Evolutionary conservation across 169 alveolate species (phyloP).

Genomic region (Condylostoma magnum): DNA sequence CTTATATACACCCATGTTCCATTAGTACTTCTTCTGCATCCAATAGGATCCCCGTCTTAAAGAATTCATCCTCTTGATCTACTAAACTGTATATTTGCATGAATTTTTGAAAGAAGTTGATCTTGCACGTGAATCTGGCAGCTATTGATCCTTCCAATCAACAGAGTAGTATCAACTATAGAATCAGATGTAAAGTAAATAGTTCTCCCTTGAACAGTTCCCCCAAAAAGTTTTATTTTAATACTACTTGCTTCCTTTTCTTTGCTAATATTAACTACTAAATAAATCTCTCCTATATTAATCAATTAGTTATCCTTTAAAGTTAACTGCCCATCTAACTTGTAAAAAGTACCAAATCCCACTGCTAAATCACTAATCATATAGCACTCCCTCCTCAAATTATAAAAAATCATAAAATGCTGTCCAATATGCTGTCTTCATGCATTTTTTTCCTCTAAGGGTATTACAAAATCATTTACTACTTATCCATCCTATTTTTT

Average conservation of each 20-base stretch:
- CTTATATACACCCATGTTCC: slow-evolving; percentile 78
- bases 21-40: slow-evolving; percentile 37
- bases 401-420: slow-evolving; percentile 64
- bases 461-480: slow-evolving; percentile 60
- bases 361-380: slow-evolving; percentile 62
- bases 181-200: slow-evolving; percentile 14
- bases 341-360: slow-evolving; percentile 67
- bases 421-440: slow-evolving; percentile 50
- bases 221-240: slow-evolving; percentile 54
- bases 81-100: slow-evolving; percentile 33
- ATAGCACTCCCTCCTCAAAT: slow-evolving; percentile 34
- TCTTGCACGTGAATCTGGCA: slow-evolving; percentile 56
- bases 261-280: slow-evolving; percentile 44
- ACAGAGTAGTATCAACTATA: slow-evolving; percentile 9
- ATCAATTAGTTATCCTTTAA: slow-evolving; percentile 56
- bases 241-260: no score
- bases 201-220: no score
- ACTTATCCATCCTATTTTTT: slow-evolving; percentile 26
- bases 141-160: slow-evolving; percentile 32
- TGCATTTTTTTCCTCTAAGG: slow-evolving; percentile 50
- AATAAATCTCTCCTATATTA: slow-evolving; percentile 66
- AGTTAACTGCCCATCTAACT: slow-evolving; percentile 32
- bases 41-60: slow-evolving; percentile 45
- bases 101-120: slow-evolving; percentile 48
- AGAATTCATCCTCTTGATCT: slow-evolving; percentile 46